Conservation (phyloP, 306 rosid species). For the Acacia crassicarpa region DNA sequence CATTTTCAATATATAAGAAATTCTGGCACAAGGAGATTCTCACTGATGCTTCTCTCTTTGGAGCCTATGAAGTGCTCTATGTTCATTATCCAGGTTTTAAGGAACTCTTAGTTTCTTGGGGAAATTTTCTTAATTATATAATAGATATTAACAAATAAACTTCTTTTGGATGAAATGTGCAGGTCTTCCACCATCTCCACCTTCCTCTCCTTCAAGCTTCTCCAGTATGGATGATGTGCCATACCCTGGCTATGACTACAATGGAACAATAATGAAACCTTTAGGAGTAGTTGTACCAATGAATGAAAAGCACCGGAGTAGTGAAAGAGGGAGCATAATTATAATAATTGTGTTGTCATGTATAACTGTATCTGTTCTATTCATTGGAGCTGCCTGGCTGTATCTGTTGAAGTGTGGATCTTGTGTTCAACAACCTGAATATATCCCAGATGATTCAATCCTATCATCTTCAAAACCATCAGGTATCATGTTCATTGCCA, state of each 20-base stretch:
- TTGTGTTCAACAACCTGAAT: constrained; percentile 27
- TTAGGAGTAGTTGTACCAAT: constrained; percentile 75
- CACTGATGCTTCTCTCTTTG: constrained; percentile 63
- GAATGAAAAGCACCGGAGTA: constrained; percentile 48
- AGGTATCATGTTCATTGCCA: constrained; percentile 43
- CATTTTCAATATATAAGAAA: constrained; percentile 63
- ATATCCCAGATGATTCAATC: constrained; percentile 42
- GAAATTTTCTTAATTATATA: not conserved
- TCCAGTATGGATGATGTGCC: constrained; percentile 64
- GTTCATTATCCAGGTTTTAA: constrained; percentile 82
- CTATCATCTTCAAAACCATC: constrained; percentile 55
- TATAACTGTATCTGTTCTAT: constrained; percentile 58
- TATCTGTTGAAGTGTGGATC: constrained; percentile 54
- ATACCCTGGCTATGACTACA: constrained; percentile 44
- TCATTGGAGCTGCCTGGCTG: constrained; percentile 67
- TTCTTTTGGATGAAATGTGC: constrained; percentile 35
- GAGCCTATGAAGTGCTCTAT: constrained; percentile 74
- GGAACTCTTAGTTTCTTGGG: not conserved
- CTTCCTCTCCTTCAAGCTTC: constrained; percentile 54
- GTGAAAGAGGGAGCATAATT: constrained; percentile 53
- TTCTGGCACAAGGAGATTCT: constrained; percentile 75
- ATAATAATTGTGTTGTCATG: constrained; percentile 65
- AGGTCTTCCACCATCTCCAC: constrained; percentile 99
- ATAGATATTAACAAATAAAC: constrained; percentile 5
- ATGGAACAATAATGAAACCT: constrained; percentile 72